Conservation (phyloP, 73 alveolate species). For the Paramecium tetraurelia region DNA sequence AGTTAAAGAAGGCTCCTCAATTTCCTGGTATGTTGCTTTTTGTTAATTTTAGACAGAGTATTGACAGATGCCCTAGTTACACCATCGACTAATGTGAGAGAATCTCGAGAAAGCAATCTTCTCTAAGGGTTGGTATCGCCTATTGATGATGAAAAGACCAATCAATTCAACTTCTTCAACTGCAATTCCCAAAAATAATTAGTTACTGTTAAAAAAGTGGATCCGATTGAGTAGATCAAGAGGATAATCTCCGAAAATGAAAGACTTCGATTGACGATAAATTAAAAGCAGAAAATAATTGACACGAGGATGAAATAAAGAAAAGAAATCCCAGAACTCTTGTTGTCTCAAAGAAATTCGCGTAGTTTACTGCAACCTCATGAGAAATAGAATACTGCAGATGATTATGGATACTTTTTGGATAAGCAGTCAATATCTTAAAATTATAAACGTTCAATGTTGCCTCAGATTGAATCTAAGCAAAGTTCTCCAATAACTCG, state of each 20-base stretch:
- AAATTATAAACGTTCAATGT: background rate
- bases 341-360: background rate
- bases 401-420: background rate
- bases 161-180: background rate
- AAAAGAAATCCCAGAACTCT: background rate
- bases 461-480: background rate
- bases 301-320: background rate
- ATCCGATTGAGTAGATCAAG: background rate
- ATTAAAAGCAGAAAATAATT: background rate
- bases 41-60: background rate
- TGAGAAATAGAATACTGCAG: background rate
- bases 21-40: background rate
- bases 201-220: background rate
- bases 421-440: background rate
- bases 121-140: background rate
- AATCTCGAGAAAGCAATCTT: background rate
- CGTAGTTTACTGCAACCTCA: background rate
- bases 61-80: background rate
- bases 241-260: background rate
- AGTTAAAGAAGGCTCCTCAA: background rate
- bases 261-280: background rate
- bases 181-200: background rate
- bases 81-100: background rate
- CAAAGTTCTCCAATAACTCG: background rate
- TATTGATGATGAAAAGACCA: background rate